phyloP scores from a whole-genome alignment of 176 grass and related monocot species.

The Neostapfia colusana region DNA sequence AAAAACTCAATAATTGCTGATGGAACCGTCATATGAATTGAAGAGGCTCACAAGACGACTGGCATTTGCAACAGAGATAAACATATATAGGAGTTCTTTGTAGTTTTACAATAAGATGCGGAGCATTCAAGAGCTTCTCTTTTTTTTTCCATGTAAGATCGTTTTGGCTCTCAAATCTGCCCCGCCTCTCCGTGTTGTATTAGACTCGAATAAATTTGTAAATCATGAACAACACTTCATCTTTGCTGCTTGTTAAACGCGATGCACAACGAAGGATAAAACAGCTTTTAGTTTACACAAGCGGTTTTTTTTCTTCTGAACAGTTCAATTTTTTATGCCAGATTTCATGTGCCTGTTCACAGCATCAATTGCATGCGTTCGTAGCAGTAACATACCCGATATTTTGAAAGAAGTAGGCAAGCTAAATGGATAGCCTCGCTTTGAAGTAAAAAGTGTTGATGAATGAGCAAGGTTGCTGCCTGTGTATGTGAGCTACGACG shows the following conservation, averaged over 20 bases:
- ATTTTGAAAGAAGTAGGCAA: too few relatives aligned
- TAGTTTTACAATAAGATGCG: slow-evolving; percentile 37
- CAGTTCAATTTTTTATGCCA: too few relatives aligned
- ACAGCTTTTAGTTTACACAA: background rate
- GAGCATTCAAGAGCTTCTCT: slow-evolving; percentile 11
- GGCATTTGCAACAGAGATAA: slow-evolving; percentile 24
- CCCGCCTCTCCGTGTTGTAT: background rate
- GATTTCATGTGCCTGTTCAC: background rate
- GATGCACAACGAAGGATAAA: background rate
- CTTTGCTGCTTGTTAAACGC: slow-evolving; percentile 17
- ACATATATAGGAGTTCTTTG: slow-evolving; percentile 26
- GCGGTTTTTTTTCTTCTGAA: background rate
- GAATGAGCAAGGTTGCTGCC: too few relatives aligned
- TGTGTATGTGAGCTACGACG: too few relatives aligned
- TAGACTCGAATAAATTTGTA: background rate
- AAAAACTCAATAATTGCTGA: slow-evolving; percentile 82
- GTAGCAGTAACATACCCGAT: background rate
- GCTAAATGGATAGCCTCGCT: too few relatives aligned
- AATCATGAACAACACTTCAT: background rate
- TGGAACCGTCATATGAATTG: slow-evolving; percentile 63
- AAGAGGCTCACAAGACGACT: background rate
- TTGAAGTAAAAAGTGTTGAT: too few relatives aligned
- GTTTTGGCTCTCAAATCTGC: slow-evolving; percentile 1
- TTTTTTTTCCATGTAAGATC: slow-evolving; percentile 3
- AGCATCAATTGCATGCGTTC: background rate